Evolutionary conservation across 1,284 basidiomycete species (phyloP).

Genomic region (Puccinia triticina): DNA sequence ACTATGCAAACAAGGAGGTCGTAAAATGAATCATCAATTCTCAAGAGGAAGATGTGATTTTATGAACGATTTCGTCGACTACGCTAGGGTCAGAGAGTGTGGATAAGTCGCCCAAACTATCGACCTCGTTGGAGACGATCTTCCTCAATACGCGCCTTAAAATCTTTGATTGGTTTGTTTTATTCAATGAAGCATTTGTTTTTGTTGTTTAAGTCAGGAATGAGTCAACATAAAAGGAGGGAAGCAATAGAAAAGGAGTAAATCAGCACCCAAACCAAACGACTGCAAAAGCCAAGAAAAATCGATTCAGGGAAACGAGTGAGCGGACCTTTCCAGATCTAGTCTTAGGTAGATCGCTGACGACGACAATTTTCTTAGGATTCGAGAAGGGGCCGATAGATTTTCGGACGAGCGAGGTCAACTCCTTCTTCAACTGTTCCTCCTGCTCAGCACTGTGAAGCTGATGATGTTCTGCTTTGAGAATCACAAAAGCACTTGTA

Average conservation of each 20-base stretch:
- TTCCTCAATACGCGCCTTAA: constrained; percentile 94
- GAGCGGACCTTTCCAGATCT: constrained; percentile 82
- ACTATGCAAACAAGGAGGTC: neutral
- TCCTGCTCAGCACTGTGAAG: constrained; percentile 67
- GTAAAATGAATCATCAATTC: neutral
- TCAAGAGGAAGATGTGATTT: neutral
- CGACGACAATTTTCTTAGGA: constrained; percentile 87
- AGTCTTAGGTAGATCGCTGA: constrained; percentile 90
- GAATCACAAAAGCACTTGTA: constrained; percentile 63
- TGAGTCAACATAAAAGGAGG: neutral
- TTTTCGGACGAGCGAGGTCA: constrained; percentile 90
- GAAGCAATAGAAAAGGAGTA: neutral
- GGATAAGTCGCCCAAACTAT: constrained; percentile 84
- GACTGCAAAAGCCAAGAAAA: neutral
- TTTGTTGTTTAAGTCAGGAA: neutral
- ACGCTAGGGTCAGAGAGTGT: constrained; percentile 74
- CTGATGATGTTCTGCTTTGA: constrained; percentile 64
- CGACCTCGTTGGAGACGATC: constrained; percentile 88
- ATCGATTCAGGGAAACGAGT: neutral
- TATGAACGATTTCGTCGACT: constrained; percentile 55
- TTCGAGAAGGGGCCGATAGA: constrained; percentile 93
- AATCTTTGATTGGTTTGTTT: constrained; percentile 64
- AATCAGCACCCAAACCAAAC: neutral
- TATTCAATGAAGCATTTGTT: neutral
- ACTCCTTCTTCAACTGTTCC: constrained; percentile 76